Percentiles rank a stretch among this genome's conserved stretches.
These are phyloP conservation scores for Saturnispora silvae DNA, from an alignment of 805 yeast species.

Conservation along the genomic window DNA sequence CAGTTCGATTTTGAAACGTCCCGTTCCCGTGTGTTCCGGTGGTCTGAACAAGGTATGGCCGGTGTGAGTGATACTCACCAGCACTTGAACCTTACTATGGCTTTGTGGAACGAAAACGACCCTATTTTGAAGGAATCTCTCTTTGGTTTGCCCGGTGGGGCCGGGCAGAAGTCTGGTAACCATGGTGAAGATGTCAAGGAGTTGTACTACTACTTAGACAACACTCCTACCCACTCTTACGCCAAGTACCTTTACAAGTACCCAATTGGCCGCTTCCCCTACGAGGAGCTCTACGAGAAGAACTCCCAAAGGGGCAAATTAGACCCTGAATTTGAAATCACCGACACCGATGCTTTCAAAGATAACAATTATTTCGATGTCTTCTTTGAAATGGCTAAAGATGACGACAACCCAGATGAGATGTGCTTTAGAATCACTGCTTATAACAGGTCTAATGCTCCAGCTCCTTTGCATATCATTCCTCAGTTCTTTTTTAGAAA, in stretches of 20 bases:
- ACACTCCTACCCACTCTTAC: slow-evolving; percentile 87
- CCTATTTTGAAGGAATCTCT: slow-evolving; percentile 74
- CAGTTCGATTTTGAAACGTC: slow-evolving; percentile 81
- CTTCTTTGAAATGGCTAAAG: slow-evolving; percentile 83
- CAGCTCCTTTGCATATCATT: slow-evolving; percentile 81
- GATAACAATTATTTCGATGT: slow-evolving; percentile 76
- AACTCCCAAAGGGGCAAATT: slow-evolving; percentile 54
- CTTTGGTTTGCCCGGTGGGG: slow-evolving; percentile 76
- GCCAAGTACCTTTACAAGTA: slow-evolving; percentile 87
- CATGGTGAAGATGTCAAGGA: slow-evolving; percentile 96
- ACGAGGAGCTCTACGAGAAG: slow-evolving; percentile 58
- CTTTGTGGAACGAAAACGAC: slow-evolving; percentile 87
- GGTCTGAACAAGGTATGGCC: slow-evolving; percentile 95
- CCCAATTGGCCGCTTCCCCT: slow-evolving; percentile 81
- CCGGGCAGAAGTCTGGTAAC: slow-evolving; percentile 58
- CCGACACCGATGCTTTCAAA: slow-evolving; percentile 69
- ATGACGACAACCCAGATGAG: slow-evolving; percentile 70
- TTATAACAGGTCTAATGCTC: slow-evolving; percentile 66
- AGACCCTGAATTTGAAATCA: slow-evolving; percentile 70
- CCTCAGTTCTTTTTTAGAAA: slow-evolving; percentile 83
- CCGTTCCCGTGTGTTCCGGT: slow-evolving; percentile 67
- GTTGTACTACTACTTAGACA: slow-evolving; percentile 74
- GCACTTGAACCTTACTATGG: slow-evolving; percentile 63
- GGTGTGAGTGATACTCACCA: slow-evolving; percentile 84
- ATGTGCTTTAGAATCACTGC: slow-evolving; percentile 78